Conservation (phyloP, 495 filamentous ascomycete species). For the Penicillium samsonianum region DNA sequence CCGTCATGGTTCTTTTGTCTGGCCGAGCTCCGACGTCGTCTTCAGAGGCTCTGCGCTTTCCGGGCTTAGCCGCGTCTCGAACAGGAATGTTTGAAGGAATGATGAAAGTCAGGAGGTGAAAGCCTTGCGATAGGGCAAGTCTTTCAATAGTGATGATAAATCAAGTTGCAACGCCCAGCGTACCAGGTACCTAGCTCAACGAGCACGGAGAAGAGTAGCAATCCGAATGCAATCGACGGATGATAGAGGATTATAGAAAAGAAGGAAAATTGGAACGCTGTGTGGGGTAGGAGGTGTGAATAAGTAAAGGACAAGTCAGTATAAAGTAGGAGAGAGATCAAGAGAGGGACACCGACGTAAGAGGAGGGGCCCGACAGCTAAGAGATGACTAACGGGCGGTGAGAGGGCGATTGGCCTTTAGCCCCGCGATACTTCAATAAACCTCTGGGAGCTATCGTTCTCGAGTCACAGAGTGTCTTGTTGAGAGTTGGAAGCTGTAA, state of each 20-base stretch:
- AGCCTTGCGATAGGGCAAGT: constrained; percentile 57
- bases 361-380: constrained; percentile 30
- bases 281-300: constrained; percentile 14
- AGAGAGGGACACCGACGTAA: constrained; percentile 39
- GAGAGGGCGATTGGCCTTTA: constrained; percentile 10
- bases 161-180: constrained; percentile 36
- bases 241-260: constrained; percentile 19
- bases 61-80: constrained; percentile 65
- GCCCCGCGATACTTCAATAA: constrained; percentile 16
- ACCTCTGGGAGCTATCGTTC: constrained; percentile 1
- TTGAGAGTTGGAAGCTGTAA: neutral
- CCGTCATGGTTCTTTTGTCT: constrained; percentile 81
- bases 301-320: constrained; percentile 19
- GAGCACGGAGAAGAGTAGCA: constrained; percentile 24
- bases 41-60: constrained; percentile 81
- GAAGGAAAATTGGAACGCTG: constrained; percentile 11
- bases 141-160: constrained; percentile 41
- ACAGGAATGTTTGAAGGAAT: constrained; percentile 58
- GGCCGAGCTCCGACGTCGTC: constrained; percentile 67
- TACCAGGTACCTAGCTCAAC: constrained; percentile 36
- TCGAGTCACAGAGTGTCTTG: neutral
- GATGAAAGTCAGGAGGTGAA: constrained; percentile 48
- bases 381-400: constrained; percentile 13
- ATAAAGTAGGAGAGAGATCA: constrained; percentile 15
- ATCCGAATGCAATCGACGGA: constrained; percentile 14